phyloP scores from a whole-genome alignment of 73 alveolate genomes.

The Symbiodinium pilosum region DNA sequence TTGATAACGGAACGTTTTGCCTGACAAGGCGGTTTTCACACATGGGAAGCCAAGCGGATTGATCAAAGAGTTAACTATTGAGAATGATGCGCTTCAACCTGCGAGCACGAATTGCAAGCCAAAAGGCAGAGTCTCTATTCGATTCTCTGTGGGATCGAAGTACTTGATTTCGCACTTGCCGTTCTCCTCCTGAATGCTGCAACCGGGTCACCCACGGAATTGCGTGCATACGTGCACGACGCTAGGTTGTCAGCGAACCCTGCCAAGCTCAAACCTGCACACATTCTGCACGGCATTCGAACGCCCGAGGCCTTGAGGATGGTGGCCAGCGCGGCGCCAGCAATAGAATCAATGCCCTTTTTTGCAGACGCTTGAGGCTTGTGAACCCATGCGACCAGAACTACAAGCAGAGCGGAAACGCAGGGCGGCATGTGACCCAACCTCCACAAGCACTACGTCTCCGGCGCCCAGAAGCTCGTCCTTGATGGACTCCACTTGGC shows the following conservation, averaged over 20 bases:
- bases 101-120: background rate
- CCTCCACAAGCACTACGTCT: conserved; percentile 93
- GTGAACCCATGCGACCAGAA: too few relatives aligned
- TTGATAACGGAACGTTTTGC: conserved; percentile 52
- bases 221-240: too few relatives aligned
- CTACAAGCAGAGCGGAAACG: too few relatives aligned
- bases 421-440: background rate
- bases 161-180: conserved; percentile 92
- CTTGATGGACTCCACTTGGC: conserved; percentile 49
- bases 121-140: conserved; percentile 46
- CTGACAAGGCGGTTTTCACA: background rate
- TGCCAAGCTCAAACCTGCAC: background rate
- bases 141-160: conserved; percentile 80
- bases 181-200: conserved; percentile 40
- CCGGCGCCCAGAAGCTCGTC: conserved; percentile 78
- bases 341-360: conserved; percentile 73
- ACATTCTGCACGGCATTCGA: background rate
- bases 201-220: too few relatives aligned
- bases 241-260: too few relatives aligned
- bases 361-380: background rate
- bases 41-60: too few relatives aligned
- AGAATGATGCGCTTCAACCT: too few relatives aligned
- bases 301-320: conserved; percentile 42
- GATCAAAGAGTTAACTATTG: too few relatives aligned
- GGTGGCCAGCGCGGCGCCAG: conserved; percentile 86